Conservation (phyloP, 2,329 filamentous ascomycete species). For the Phoma herbarum region DNA sequence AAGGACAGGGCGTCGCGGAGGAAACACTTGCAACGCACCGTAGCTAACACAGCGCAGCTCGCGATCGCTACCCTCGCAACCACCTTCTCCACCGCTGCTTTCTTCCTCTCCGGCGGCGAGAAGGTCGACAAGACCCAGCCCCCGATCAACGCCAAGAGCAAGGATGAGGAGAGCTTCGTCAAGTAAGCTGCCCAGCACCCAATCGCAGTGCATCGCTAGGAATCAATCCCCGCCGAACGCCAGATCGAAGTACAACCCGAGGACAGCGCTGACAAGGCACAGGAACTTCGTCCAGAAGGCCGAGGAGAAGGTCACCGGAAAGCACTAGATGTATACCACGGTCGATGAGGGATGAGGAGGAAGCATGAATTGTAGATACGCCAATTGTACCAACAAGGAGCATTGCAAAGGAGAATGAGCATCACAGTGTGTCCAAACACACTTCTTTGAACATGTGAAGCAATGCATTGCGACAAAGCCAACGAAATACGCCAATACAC, state of each 20-base stretch:
- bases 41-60: conserved; percentile 56
- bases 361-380: conserved; percentile 45
- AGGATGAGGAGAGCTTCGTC: conserved; percentile 74
- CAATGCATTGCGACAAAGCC: background rate
- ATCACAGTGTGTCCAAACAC: no score
- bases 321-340: conserved; percentile 22
- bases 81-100: conserved; percentile 47
- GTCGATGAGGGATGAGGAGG: conserved; percentile 24
- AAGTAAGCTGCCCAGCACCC: conserved; percentile 60
- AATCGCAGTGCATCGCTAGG: background rate
- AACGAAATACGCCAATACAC: background rate
- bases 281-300: conserved; percentile 53
- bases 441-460: no score
- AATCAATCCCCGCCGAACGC: background rate
- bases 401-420: conserved; percentile 14
- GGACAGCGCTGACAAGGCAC: conserved; percentile 3
- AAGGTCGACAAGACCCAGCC: conserved; percentile 55
- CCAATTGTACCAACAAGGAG: conserved; percentile 43
- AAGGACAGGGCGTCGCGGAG: background rate
- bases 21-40: background rate
- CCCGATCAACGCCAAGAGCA: conserved; percentile 70
- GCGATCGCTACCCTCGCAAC: conserved; percentile 62
- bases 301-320: conserved; percentile 40
- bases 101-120: conserved; percentile 54
- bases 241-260: conserved; percentile 11